A percentile compares a stretch with the other conserved stretches of the same genome.
These are phyloP conservation scores for Malassezia arunalokei DNA, from an alignment of 1,284 basidiomycete species.

Conservation along the genomic window DNA sequence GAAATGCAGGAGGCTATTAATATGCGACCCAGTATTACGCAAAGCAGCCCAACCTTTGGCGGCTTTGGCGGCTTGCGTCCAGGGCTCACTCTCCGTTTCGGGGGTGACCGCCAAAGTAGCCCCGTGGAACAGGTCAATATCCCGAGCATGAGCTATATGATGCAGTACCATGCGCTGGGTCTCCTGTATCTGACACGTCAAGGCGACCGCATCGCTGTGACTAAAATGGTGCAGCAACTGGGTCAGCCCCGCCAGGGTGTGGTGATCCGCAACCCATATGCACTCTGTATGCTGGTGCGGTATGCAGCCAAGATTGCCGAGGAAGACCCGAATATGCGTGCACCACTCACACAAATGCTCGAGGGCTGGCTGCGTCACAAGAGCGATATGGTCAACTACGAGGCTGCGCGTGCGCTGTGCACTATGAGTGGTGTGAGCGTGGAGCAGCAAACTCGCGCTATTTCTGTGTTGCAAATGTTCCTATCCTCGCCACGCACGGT, in stretches of 20 bases:
- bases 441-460: conserved; percentile 69
- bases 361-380: conserved; percentile 95
- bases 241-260: conserved; percentile 52
- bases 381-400: conserved; percentile 99
- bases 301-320: conserved; percentile 96
- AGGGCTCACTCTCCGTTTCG: conserved; percentile 27
- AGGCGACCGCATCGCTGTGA: conserved; percentile 95
- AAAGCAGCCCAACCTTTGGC: conserved; percentile 26
- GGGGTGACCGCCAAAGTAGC: conserved; percentile 21
- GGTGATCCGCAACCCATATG: conserved; percentile 86
- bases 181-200: conserved; percentile 88
- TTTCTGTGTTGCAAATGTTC: conserved; percentile 49
- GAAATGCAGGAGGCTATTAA: conserved; percentile 94
- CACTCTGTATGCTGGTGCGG: conserved; percentile 96
- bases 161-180: conserved; percentile 94
- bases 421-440: conserved; percentile 76
- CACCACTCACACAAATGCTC: conserved; percentile 71
- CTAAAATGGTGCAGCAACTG: conserved; percentile 93
- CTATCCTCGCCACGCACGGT: conserved; percentile 49
- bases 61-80: conserved; percentile 51
- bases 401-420: conserved; percentile 91
- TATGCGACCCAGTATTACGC: conserved; percentile 20
- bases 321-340: conserved; percentile 60
- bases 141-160: conserved; percentile 57
- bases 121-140: conserved; percentile 60